Evolutionary conservation across 148 eudicot genomes (phyloP), one percentile per base, ranked within the genome.

Genomic region (Rhododendron williamsianum): DNA sequence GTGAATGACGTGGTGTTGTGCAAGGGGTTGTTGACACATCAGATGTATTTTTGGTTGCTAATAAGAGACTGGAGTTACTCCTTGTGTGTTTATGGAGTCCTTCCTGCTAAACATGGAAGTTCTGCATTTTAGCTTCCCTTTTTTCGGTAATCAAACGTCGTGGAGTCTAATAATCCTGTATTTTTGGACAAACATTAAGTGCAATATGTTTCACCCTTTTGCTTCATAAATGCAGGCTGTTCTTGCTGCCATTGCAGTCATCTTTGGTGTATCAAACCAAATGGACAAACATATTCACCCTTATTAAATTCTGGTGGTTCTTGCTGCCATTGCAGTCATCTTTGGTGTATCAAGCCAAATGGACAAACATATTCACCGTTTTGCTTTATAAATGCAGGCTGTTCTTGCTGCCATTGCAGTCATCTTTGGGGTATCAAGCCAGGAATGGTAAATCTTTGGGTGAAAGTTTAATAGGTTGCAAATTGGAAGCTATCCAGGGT

Each of bases 391-490:
- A 36, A 43, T 84, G 81, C 86, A 84, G 86, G 86, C 86, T 76
- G 73, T 84, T 41, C 86, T 84, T 38, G 65, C 78, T 74, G 63
- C 86, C 52, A 38, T 84, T 76, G 86, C 86, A 3, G 71, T 27
- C 52, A 84, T 84, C 43, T 4, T 84, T 23, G 86, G 80, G 12
- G 81, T 3, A 27, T 6, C 48, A 3, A 9, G 25, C 48, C 6
- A 15, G 60, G 27, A 76, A 2, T 41, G 84, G 76, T 63, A 36
- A 69, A 71, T 60, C 52, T 45, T 78, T 18, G 52, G 15, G 2
- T 23, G 54, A n/a, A 23, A n/a, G 81, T 78, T 77, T 23, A 9
- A 43, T 23, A 43, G 27, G 51, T 23, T 43, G 16, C 51, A 51
- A 48, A 84, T 41, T 11, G 49, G 81, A 78, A 38, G 81, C 30